Evolutionary conservation across 83 land plant genomes (phyloP), one percentile per base, ranked within the genome.

Genomic region (Picea abies): DNA sequence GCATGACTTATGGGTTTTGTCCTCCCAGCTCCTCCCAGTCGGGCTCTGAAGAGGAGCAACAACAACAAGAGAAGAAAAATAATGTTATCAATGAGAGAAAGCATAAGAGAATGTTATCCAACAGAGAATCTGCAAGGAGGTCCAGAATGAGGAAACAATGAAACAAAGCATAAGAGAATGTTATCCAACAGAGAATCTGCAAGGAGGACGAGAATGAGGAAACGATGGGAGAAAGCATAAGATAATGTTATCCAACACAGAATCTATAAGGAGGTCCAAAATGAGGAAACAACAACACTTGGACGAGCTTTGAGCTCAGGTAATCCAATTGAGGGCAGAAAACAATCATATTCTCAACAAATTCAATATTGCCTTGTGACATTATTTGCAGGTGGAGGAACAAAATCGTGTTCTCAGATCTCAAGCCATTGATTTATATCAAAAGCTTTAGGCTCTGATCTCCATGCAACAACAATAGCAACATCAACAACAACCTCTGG

Each of bases 111-210:
- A 94, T 91, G 96, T 44, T 86, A 3, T 94, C 96, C 41, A 94
- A 94, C 75, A 79, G 96, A 4, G 96, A 94, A 82, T 94, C 96
- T 12, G 96, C 96, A 32, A 81, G 91, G 85, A 66, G 94, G 60
- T 94, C 96, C 2, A 73, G 96, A 60, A 87, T 90, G 87, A 89
- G 86, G 88, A 94, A 94, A 86, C 94, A 92, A 88, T 75, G 90
- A 91, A 69, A 85, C 86, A 85, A 94, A 87, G 87, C 85, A 85
- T 82, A 86, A 84, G 85, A 47, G 96, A 76, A 94, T 91, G 96
- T 32, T 86, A 3, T 94, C 96, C 41, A 94, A 94, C 75, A 79
- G 96, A 4, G 96, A 94, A 82, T 94, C 96, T 12, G 96, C 96
- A 32, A 81, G 91, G 85, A 66, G 94, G 60, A 92, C 96, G 1